These are phyloP conservation scores for Capsicum rhomboideum DNA, from an alignment of 257 asterid species.

Conservation along the genomic window DNA sequence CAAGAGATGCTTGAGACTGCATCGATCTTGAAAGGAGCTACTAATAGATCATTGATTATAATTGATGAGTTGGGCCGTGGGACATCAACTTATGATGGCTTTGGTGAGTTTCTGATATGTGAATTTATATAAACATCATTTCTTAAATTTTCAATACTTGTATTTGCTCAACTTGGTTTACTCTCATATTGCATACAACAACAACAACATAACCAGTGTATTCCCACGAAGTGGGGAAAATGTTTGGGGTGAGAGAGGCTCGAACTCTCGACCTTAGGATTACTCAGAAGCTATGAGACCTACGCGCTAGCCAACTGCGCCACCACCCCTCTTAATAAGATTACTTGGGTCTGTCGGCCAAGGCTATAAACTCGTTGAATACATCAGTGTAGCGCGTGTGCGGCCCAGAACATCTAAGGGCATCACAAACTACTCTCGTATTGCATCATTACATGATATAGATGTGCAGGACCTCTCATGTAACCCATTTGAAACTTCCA, in stretches of 20 bases:
- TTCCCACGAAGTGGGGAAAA: too few species aligned
- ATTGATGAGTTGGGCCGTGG: slow-evolving; percentile 99
- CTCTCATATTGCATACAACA: too few species aligned
- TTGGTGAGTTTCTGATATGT: slow-evolving; percentile 52
- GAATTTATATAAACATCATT: neutral
- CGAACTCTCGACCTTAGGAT: slow-evolving; percentile 95
- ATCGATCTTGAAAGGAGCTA: slow-evolving; percentile 95
- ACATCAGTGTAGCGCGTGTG: too few species aligned
- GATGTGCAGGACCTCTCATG: neutral
- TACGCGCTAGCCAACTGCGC: slow-evolving; percentile 99
- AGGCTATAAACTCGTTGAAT: too few species aligned
- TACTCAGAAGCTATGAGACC: slow-evolving; percentile 85
- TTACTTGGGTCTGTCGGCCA: too few species aligned
- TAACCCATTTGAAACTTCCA: neutral
- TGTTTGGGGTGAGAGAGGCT: slow-evolving; percentile 72
- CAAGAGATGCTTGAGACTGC: slow-evolving; percentile 99
- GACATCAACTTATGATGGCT: slow-evolving; percentile 96
- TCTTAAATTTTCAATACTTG: neutral
- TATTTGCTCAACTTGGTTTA: neutral
- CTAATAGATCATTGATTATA: slow-evolving; percentile 72
- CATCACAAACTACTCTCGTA: too few species aligned
- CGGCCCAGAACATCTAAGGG: too few species aligned
- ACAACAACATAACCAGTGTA: too few species aligned
- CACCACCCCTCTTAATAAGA: too few species aligned
- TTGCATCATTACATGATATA: neutral